Evolutionary conservation across 2,329 filamentous ascomycete genomes (phyloP).

Genomic region (Fusarium sp.): DNA sequence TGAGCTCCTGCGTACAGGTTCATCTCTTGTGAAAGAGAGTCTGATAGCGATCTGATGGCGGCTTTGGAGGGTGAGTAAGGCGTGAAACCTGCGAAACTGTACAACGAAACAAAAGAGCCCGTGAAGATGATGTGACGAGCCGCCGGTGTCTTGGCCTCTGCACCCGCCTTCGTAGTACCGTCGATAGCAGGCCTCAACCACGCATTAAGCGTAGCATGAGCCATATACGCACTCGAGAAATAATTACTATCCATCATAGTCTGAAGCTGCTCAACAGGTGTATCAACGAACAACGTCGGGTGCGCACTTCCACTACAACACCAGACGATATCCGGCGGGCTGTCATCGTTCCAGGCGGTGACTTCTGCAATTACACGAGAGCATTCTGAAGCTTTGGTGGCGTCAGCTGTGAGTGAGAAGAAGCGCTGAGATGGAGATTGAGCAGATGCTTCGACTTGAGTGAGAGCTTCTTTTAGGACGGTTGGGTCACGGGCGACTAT

Average conservation of each 20-base stretch:
- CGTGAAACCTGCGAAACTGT: constrained; percentile 28
- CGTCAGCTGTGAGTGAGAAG: constrained; percentile 11
- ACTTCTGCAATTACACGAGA: constrained; percentile 14
- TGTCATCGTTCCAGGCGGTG: constrained; percentile 15
- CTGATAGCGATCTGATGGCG: constrained; percentile 23
- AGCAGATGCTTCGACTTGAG: constrained; percentile 11
- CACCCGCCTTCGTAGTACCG: neutral
- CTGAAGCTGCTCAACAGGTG: constrained; percentile 26
- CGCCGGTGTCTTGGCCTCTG: neutral
- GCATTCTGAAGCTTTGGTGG: constrained; percentile 17
- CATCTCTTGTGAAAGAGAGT: constrained; percentile 33
- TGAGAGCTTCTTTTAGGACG: constrained; percentile 9
- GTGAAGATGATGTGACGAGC: constrained; percentile 29
- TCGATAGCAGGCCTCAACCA: constrained; percentile 17
- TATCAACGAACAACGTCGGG: constrained; percentile 29
- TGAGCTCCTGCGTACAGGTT: constrained; percentile 28
- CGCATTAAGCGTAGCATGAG: constrained; percentile 23
- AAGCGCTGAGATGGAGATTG: constrained; percentile 13
- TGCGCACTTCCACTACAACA: constrained; percentile 32
- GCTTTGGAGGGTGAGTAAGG: constrained; percentile 28
- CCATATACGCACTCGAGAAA: constrained; percentile 33
- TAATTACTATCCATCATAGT: constrained; percentile 37
- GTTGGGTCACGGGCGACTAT: constrained; percentile 11
- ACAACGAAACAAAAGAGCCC: constrained; percentile 27
- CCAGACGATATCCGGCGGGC: constrained; percentile 14